phyloP scores from a whole-genome alignment of 257 asterid genomes.

The Knoxia roxburghii region DNA sequence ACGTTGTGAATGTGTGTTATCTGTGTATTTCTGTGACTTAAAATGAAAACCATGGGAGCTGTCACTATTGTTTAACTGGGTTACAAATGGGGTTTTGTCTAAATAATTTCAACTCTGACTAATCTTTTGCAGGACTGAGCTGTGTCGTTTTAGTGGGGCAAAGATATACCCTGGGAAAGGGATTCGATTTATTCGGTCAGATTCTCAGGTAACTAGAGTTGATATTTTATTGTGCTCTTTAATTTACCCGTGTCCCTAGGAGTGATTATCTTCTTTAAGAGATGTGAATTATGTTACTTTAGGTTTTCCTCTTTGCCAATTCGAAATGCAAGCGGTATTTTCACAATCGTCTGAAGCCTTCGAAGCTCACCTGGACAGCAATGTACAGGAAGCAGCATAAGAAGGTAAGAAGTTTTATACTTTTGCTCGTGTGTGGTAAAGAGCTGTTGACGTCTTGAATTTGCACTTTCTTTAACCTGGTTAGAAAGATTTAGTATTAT shows the following conservation, averaged over 20 bases:
- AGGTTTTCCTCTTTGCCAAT: constrained; percentile 44
- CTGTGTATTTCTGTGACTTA: too few relatives aligned
- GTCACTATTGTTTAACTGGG: background rate
- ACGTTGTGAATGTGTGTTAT: too few relatives aligned
- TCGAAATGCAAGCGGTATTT: constrained; percentile 44
- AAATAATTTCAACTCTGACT: background rate
- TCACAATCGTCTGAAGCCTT: constrained; percentile 47
- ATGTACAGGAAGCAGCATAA: constrained; percentile 46
- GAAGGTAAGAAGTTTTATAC: constrained; percentile 34
- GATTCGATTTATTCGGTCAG: constrained; percentile 46
- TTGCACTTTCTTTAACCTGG: background rate
- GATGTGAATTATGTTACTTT: constrained; percentile 2
- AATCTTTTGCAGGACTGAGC: constrained; percentile 33
- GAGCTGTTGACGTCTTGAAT: background rate
- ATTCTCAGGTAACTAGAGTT: constrained; percentile 37
- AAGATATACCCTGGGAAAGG: constrained; percentile 52
- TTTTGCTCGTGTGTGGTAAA: background rate
- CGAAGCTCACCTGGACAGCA: constrained; percentile 48
- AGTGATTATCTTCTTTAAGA: too few relatives aligned
- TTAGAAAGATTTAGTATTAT: background rate
- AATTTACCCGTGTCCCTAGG: too few relatives aligned
- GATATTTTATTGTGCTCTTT: background rate
- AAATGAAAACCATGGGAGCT: too few relatives aligned
- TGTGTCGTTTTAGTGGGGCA: constrained; percentile 50
- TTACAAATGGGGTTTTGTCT: too few relatives aligned